Evolutionary conservation across 2,329 filamentous ascomycete genomes (phyloP).

Genomic region (Sporothrix inflata): DNA sequence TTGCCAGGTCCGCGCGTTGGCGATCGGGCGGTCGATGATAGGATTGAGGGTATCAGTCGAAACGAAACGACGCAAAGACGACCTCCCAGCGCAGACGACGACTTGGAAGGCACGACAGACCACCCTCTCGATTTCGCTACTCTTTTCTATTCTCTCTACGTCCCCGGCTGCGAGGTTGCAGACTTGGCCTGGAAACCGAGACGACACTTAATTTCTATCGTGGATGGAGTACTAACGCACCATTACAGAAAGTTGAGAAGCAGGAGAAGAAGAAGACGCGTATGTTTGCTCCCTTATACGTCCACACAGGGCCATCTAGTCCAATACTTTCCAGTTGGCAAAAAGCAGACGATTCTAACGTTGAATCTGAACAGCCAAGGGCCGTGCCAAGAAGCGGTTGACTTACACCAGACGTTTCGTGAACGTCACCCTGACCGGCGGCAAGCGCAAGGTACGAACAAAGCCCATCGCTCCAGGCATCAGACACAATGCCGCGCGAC

Average conservation of each 20-base stretch:
- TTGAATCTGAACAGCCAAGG: constrained; percentile 65
- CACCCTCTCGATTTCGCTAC: too few species aligned
- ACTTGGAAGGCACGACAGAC: neutral
- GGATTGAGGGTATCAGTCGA: neutral
- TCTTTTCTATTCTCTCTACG: neutral
- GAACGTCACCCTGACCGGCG: constrained; percentile 88
- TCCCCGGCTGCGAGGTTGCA: neutral
- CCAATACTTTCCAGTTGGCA: neutral
- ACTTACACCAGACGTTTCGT: constrained; percentile 97
- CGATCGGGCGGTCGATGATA: neutral
- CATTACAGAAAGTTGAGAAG: constrained; percentile 55
- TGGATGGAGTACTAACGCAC: constrained; percentile 21
- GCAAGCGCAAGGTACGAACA: constrained; percentile 91
- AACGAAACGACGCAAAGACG: neutral
- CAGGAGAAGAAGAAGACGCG: constrained; percentile 95
- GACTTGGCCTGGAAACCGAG: neutral
- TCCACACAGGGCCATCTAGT: too few species aligned
- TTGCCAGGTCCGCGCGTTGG: neutral
- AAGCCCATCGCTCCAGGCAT: neutral
- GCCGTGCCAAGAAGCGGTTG: constrained; percentile 95
- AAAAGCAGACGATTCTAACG: constrained; percentile 12
- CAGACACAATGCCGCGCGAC: neutral
- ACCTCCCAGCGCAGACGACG: neutral
- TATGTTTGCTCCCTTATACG: constrained; percentile 11
- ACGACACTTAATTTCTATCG: neutral